Evolutionary conservation across 2,329 filamentous ascomycete species (phyloP).

Genomic region (Penicillium vulpinum): DNA sequence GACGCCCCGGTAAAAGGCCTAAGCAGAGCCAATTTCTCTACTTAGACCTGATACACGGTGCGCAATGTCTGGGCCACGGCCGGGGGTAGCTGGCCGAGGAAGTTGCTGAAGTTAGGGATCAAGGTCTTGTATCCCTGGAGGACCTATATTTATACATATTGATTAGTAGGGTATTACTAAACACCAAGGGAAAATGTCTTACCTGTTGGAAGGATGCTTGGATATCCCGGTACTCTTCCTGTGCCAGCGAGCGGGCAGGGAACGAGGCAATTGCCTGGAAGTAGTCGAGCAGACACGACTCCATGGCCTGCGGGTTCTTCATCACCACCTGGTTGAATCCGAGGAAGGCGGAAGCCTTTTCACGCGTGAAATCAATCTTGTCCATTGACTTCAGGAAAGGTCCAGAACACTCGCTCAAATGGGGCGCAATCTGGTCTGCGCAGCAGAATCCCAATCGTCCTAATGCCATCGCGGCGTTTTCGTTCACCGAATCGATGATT

Average conservation of each 20-base stretch:
- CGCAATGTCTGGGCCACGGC: slow-evolving; percentile 44
- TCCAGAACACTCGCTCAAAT: slow-evolving; percentile 75
- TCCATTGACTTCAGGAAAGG: slow-evolving; percentile 80
- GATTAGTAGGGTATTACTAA: background rate
- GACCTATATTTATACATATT: slow-evolving; percentile 29
- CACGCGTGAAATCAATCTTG: slow-evolving; percentile 82
- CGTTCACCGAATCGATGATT: slow-evolving; percentile 81
- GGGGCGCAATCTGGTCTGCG: slow-evolving; percentile 72
- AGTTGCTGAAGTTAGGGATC: slow-evolving; percentile 50
- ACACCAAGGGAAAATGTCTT: slow-evolving; percentile 35
- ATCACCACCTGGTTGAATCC: slow-evolving; percentile 85
- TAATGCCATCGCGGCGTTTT: slow-evolving; percentile 92
- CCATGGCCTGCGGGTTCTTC: slow-evolving; percentile 88
- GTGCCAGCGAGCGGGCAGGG: slow-evolving; percentile 60
- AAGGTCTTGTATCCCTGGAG: slow-evolving; percentile 50
- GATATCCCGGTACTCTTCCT: slow-evolving; percentile 61
- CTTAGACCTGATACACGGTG: slow-evolving; percentile 45
- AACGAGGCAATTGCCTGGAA: slow-evolving; percentile 80
- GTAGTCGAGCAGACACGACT: slow-evolving; percentile 77
- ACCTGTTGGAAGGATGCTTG: slow-evolving; percentile 76
- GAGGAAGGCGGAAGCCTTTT: slow-evolving; percentile 90
- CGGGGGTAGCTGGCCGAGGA: slow-evolving; percentile 44
- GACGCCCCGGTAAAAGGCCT: background rate
- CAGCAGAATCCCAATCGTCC: slow-evolving; percentile 83
- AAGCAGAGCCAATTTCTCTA: background rate